phyloP scores from a whole-genome alignment of 495 filamentous ascomycete species.

The Xeromyces bisporus region DNA sequence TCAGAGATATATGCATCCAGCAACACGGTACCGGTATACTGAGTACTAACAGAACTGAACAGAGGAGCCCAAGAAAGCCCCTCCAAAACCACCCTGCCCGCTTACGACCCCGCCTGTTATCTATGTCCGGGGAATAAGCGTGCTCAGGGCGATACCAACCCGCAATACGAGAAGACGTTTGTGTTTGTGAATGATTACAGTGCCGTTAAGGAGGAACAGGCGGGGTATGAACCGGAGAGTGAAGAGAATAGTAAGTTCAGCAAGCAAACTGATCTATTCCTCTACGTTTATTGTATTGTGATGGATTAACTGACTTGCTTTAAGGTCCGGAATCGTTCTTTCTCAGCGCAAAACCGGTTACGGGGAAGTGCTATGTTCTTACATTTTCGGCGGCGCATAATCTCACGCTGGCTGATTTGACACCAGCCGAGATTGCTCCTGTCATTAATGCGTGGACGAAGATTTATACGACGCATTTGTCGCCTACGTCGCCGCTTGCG shows the following conservation, averaged over 20 bases:
- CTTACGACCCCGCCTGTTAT: slow-evolving; percentile 79
- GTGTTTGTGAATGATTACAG: slow-evolving; percentile 97
- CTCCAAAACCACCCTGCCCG: slow-evolving; percentile 57
- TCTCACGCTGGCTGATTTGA: slow-evolving; percentile 77
- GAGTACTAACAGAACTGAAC: too few relatives aligned
- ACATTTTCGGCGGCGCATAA: slow-evolving; percentile 85
- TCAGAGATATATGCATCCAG: neutral
- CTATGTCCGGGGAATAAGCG: slow-evolving; percentile 90
- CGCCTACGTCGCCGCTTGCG: slow-evolving; percentile 50
- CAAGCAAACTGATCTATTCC: too few relatives aligned
- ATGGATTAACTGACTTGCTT: neutral
- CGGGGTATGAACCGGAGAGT: slow-evolving; percentile 39
- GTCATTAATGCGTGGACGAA: slow-evolving; percentile 76
- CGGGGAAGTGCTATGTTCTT: slow-evolving; percentile 93
- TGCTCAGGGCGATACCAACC: slow-evolving; percentile 80
- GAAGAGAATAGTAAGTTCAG: slow-evolving; percentile 31
- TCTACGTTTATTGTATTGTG: neutral
- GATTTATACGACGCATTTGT: slow-evolving; percentile 69
- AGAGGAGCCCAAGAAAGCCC: slow-evolving; percentile 86
- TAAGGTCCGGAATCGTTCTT: slow-evolving; percentile 59
- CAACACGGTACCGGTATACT: too few relatives aligned
- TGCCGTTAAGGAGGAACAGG: slow-evolving; percentile 88
- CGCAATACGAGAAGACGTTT: slow-evolving; percentile 71
- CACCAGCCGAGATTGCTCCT: slow-evolving; percentile 48
- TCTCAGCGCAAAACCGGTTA: slow-evolving; percentile 70